Evolutionary conservation across 2,329 filamentous ascomycete species (phyloP).

Genomic region (Chaetomiaceae sp.): DNA sequence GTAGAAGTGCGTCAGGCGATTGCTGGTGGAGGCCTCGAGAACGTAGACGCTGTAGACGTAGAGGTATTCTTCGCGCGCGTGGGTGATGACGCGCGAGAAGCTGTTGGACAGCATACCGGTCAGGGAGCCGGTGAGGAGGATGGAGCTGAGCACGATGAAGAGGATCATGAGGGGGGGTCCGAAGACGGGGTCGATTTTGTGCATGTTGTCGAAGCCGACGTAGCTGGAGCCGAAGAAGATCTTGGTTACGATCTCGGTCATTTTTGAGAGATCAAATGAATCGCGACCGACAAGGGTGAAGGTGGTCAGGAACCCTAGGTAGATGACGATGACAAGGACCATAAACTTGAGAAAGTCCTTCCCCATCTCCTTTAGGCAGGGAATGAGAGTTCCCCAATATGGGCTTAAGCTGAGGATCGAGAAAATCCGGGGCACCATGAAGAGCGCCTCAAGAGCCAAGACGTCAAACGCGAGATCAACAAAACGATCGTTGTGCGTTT

Average conservation of each 20-base stretch:
- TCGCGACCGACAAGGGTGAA: conserved; percentile 73
- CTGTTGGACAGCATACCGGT: conserved; percentile 75
- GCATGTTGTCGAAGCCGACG: conserved; percentile 65
- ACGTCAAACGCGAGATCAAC: conserved; percentile 81
- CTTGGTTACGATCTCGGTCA: conserved; percentile 72
- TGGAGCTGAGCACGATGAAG: conserved; percentile 71
- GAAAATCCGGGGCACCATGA: conserved; percentile 83
- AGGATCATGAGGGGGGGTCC: conserved; percentile 60
- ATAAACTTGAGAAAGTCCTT: conserved; percentile 86
- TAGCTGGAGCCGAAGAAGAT: conserved; percentile 75
- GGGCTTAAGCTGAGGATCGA: conserved; percentile 81
- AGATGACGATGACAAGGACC: conserved; percentile 68
- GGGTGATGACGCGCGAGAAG: conserved; percentile 58
- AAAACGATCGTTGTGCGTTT: conserved; percentile 52
- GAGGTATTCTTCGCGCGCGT: conserved; percentile 68
- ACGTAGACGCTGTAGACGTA: conserved; percentile 67
- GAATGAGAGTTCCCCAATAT: conserved; percentile 86
- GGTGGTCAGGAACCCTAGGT: conserved; percentile 83
- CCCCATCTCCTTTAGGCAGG: conserved; percentile 88
- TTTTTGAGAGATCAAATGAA: conserved; percentile 55
- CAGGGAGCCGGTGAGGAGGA: conserved; percentile 70
- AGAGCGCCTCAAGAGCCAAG: conserved; percentile 79
- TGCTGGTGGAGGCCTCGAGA: conserved; percentile 60
- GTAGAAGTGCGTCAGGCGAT: conserved; percentile 63
- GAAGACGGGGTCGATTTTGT: conserved; percentile 52